These are phyloP conservation scores for Fusarium pilosicola DNA, from an alignment of 2,329 filamentous ascomycete species.

Conservation along the genomic window DNA sequence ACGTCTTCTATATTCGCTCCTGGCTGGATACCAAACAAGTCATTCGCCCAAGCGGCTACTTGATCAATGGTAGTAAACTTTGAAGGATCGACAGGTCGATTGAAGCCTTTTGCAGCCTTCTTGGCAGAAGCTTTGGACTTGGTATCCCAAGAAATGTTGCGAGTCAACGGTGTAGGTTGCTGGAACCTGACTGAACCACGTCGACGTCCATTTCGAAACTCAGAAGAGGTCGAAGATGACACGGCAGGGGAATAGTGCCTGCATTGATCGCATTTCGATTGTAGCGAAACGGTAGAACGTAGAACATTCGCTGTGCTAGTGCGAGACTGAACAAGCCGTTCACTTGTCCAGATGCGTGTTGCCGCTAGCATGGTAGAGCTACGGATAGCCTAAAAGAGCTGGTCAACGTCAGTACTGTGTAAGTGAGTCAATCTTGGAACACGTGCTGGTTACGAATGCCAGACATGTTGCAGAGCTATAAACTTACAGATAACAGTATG, in stretches of 20 bases:
- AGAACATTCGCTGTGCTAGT: conserved; percentile 17
- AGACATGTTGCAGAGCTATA: not conserved
- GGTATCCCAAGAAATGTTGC: conserved; percentile 59
- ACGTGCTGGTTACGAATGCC: not conserved
- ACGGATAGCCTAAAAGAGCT: not conserved
- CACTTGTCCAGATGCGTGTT: conserved; percentile 44
- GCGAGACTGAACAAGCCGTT: conserved; percentile 39
- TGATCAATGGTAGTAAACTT: conserved; percentile 51
- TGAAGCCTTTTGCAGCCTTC: conserved; percentile 51
- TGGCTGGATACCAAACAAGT: conserved; percentile 51
- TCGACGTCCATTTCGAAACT: conserved; percentile 56
- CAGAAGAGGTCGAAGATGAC: conserved; percentile 57
- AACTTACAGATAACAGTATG: conserved; percentile 12
- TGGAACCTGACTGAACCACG: conserved; percentile 56
- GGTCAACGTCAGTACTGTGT: not conserved
- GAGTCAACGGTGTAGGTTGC: conserved; percentile 57
- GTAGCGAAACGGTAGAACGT: conserved; percentile 22
- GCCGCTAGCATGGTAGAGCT: conserved; percentile 39
- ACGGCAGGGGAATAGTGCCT: conserved; percentile 61
- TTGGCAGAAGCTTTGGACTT: conserved; percentile 52
- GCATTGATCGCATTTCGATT: conserved; percentile 37
- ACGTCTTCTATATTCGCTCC: conserved; percentile 57
- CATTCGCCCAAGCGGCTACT: conserved; percentile 50
- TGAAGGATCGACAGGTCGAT: conserved; percentile 51
- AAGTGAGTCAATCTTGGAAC: not conserved